Conservation (phyloP, 331 rosid species). For the Acacia pycnantha region DNA sequence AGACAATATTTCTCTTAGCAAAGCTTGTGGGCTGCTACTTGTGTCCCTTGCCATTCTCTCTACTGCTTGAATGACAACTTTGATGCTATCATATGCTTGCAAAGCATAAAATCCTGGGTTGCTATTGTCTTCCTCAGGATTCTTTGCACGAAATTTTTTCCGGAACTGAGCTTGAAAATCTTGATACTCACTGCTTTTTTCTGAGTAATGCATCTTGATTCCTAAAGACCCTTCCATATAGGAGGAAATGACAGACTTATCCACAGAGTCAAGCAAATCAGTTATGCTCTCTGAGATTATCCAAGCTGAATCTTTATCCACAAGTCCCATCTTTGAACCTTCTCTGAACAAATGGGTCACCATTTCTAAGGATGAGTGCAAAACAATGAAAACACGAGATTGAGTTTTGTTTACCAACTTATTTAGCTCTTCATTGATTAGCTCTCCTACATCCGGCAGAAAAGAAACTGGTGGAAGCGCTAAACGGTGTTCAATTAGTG, state of each 20-base stretch:
- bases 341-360: slow-evolving; percentile 49
- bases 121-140: slow-evolving; percentile 40
- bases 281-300: slow-evolving; percentile 52
- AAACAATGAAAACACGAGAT: slow-evolving; percentile 58
- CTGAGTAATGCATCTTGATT: slow-evolving; percentile 47
- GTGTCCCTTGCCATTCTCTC: slow-evolving; percentile 7
- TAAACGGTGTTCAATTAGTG: slow-evolving; percentile 45
- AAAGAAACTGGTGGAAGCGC: slow-evolving; percentile 56
- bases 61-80: slow-evolving; percentile 37
- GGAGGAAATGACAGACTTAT: slow-evolving; percentile 38
- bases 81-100: slow-evolving; percentile 60
- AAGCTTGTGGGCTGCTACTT: slow-evolving; percentile 12
- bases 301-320: slow-evolving; percentile 58
- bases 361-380: slow-evolving; percentile 57
- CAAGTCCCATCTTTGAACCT: slow-evolving; percentile 48
- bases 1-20: slow-evolving; percentile 24
- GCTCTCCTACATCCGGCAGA: slow-evolving; percentile 31
- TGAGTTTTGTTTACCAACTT: slow-evolving; percentile 35
- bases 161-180: slow-evolving; percentile 41
- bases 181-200: slow-evolving; percentile 24
- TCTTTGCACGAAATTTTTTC: slow-evolving; percentile 19
- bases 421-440: slow-evolving; percentile 33
- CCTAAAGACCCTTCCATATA: slow-evolving; percentile 63
- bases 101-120: slow-evolving; percentile 56
- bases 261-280: slow-evolving; percentile 41